Conservation (phyloP, 2,329 filamentous ascomycete species). For the Sclerotinia glacialis region DNA sequence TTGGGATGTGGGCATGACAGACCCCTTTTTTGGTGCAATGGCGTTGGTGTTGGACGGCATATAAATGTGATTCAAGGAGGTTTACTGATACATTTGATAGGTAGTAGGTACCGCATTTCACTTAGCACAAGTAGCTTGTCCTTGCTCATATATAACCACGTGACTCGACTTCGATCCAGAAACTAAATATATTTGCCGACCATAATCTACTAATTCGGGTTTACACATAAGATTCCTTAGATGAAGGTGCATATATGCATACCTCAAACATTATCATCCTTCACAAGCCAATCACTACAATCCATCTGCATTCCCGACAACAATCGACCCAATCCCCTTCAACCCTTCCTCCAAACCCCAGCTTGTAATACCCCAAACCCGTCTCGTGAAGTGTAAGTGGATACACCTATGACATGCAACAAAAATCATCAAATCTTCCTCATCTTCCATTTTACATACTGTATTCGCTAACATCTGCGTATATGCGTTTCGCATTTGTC, state of each 20-base stretch:
- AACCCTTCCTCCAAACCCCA: too few relatives aligned
- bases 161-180: too few relatives aligned
- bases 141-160: too few relatives aligned
- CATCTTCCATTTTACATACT: background rate
- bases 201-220: background rate
- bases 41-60: background rate
- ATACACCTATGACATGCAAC: conserved; percentile 7
- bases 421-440: background rate
- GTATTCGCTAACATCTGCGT: background rate
- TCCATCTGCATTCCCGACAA: background rate
- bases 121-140: too few relatives aligned
- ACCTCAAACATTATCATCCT: background rate
- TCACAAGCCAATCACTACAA: background rate
- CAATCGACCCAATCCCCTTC: background rate
- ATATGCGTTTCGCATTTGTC: conserved; percentile 1
- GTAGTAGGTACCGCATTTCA: too few relatives aligned
- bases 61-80: too few relatives aligned
- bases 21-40: background rate
- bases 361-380: background rate
- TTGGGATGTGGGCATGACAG: background rate
- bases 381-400: background rate
- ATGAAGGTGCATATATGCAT: background rate
- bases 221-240: background rate
- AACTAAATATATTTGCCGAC: background rate
- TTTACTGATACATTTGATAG: too few relatives aligned